These are phyloP conservation scores for Xerocomus spinulosus DNA, from an alignment of 768 basidiomycete species.

Conservation along the genomic window DNA sequence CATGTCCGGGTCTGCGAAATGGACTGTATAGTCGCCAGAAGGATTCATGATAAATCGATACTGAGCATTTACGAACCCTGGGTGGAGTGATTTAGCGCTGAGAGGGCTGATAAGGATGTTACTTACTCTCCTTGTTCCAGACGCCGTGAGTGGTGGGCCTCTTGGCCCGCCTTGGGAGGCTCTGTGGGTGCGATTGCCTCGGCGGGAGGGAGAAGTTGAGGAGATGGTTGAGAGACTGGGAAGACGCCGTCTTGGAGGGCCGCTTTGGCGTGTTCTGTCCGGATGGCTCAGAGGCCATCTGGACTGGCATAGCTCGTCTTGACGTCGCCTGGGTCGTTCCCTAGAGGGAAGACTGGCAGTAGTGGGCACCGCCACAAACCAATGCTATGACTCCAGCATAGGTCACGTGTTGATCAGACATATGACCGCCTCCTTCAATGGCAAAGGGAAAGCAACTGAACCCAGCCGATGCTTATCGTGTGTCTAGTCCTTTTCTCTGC, in stretches of 20 bases:
- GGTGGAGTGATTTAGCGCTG: constrained; percentile 14
- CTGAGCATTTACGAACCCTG: constrained; percentile 94
- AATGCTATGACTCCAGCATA: constrained; percentile 18
- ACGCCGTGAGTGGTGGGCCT: constrained; percentile 59
- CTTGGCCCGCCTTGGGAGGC: constrained; percentile 70
- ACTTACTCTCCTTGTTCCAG: constrained; percentile 93
- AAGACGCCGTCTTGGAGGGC: constrained; percentile 61
- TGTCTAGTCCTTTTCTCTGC: constrained; percentile 28
- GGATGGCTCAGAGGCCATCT: constrained; percentile 23
- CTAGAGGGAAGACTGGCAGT: constrained; percentile 41
- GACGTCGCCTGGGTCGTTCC: constrained; percentile 36
- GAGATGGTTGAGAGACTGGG: constrained; percentile 72
- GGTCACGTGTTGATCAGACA: constrained; percentile 29
- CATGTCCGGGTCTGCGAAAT: constrained; percentile 98
- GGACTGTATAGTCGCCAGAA: constrained; percentile 84
- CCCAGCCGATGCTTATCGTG: constrained; percentile 91
- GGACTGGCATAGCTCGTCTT: constrained; percentile 21
- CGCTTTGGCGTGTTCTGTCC: constrained; percentile 48
- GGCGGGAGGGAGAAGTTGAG: constrained; percentile 94
- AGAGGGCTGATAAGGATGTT: constrained; percentile 6
- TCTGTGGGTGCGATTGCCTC: constrained; percentile 60
- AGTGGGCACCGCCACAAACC: neutral
- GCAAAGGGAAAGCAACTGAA: constrained; percentile 83
- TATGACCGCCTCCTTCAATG: constrained; percentile 40
- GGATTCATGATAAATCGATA: constrained; percentile 96